A percentile compares a stretch with the other conserved stretches of the same genome.
Conservation (phyloP, 306 rosid species). For the Carpinus viminea region DNA sequence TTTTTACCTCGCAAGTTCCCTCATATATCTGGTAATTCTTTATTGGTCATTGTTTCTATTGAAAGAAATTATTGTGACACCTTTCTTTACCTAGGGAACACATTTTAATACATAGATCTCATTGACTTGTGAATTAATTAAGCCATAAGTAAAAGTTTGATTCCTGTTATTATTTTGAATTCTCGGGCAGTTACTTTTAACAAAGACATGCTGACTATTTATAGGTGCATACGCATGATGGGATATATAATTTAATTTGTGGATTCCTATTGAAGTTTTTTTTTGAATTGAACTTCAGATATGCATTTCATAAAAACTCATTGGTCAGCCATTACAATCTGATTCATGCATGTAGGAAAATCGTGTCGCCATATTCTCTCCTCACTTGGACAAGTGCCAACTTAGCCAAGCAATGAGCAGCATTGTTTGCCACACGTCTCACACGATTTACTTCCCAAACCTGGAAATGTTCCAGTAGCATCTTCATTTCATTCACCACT, state of each 20-base stretch:
- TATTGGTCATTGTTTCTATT: slow-evolving; percentile 1
- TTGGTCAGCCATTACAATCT: no score
- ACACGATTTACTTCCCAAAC: no score
- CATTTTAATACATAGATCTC: background rate
- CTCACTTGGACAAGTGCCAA: no score
- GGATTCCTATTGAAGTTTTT: background rate
- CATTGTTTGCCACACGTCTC: no score
- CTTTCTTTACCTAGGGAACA: background rate
- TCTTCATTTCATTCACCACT: no score
- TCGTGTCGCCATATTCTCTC: no score
- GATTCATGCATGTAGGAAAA: no score
- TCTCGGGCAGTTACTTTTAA: background rate
- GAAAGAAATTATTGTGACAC: background rate
- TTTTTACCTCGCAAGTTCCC: slow-evolving; percentile 66
- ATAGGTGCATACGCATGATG: background rate
- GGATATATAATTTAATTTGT: background rate
- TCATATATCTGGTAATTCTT: slow-evolving; percentile 55
- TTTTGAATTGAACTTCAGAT: no score
- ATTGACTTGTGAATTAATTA: background rate
- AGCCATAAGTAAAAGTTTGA: background rate
- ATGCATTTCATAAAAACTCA: no score
- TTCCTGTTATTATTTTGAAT: background rate
- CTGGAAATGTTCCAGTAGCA: no score
- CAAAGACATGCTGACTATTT: background rate
- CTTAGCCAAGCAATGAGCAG: no score